Evolutionary conservation across 106 monocot species (phyloP).

Genomic region (Apostasia ramifera): DNA sequence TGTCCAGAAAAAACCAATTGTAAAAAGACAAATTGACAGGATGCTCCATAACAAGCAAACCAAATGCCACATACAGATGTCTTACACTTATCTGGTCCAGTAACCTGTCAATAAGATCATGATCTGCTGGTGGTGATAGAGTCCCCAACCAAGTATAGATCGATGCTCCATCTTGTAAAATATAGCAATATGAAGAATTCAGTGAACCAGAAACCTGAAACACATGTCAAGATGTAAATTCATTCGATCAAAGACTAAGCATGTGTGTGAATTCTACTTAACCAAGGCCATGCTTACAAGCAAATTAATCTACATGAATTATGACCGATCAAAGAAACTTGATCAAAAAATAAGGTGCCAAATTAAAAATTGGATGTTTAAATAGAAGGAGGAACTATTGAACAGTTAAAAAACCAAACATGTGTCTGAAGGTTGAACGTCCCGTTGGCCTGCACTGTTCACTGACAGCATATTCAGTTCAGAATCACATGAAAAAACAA

Average conservation of each 20-base stretch:
- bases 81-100: conserved; percentile 14
- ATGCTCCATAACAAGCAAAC: neutral
- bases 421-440: too few species aligned
- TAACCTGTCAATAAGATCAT: conserved; percentile 11
- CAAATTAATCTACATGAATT: neutral
- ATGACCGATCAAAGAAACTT: neutral
- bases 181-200: conserved; percentile 21
- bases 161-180: conserved; percentile 8
- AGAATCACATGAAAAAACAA: too few species aligned
- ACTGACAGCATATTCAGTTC: too few species aligned
- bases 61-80: neutral
- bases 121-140: conserved; percentile 7
- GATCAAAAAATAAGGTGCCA: neutral
- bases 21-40: neutral
- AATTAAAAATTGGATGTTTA: neutral
- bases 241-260: too few species aligned
- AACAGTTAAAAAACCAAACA: neutral
- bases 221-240: neutral
- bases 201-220: conserved; percentile 22
- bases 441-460: too few species aligned
- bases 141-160: conserved; percentile 14
- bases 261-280: neutral
- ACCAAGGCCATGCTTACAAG: neutral
- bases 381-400: neutral
- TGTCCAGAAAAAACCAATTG: neutral